phyloP scores from a whole-genome alignment of 352 stramenopile species.

The Globisporangium parvum region DNA sequence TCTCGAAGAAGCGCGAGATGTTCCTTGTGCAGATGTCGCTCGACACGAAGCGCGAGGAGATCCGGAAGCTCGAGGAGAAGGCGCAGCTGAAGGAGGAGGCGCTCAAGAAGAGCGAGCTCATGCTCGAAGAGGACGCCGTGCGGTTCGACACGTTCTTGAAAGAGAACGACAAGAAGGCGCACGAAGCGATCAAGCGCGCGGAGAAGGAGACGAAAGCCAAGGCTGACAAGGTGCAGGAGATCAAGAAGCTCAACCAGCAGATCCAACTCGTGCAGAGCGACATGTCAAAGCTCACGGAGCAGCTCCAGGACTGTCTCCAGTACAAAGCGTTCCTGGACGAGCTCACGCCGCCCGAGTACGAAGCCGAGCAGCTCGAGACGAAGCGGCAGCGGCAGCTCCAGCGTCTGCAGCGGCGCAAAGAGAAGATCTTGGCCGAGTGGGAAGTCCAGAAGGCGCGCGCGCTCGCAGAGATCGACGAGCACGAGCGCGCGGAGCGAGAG shows the following conservation, averaged over 20 bases:
- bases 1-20: constrained; percentile 96
- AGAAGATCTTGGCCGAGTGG: constrained; percentile 65
- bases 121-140: constrained; percentile 95
- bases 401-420: constrained; percentile 62
- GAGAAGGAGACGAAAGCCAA: constrained; percentile 94
- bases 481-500: constrained; percentile 47
- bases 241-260: constrained; percentile 94
- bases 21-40: constrained; percentile 95
- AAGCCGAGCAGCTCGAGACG: constrained; percentile 67
- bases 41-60: constrained; percentile 95
- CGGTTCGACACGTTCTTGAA: constrained; percentile 97
- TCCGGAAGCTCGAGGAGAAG: constrained; percentile 95
- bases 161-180: constrained; percentile 96
- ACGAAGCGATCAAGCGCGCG: constrained; percentile 92
- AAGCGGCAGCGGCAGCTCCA: constrained; percentile 64
- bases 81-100: constrained; percentile 93
- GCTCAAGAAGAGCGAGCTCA: constrained; percentile 92
- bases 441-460: constrained; percentile 45
- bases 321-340: constrained; percentile 93
- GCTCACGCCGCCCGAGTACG: constrained; percentile 85
- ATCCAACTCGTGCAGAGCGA: constrained; percentile 92
- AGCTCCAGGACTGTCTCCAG: constrained; percentile 92
- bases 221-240: constrained; percentile 92
- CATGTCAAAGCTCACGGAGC: constrained; percentile 93
- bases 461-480: constrained; percentile 65